Percentiles rank a stretch among this genome's conserved stretches.
These are phyloP conservation scores for Calonectria fujianensis DNA, from an alignment of 2,329 filamentous ascomycete species.

Conservation along the genomic window DNA sequence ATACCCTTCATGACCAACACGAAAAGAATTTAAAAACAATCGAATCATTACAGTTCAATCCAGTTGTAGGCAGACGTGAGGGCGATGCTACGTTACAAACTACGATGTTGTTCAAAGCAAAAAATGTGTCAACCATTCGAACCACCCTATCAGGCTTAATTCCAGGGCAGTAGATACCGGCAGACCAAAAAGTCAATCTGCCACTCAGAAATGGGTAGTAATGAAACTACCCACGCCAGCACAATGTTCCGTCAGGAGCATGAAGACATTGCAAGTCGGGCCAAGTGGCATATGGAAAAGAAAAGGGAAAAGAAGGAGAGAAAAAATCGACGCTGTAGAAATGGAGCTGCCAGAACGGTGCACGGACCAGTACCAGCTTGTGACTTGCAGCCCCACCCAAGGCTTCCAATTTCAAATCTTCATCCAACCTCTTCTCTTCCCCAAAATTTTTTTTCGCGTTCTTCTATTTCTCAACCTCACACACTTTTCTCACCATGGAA, in stretches of 20 bases:
- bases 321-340: constrained; percentile 49
- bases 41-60: constrained; percentile 6
- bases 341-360: constrained; percentile 32
- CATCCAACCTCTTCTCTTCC: constrained; percentile 25
- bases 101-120: constrained; percentile 3
- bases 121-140: constrained; percentile 87
- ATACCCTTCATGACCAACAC: constrained; percentile 51
- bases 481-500: constrained; percentile 75
- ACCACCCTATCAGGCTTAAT: constrained; percentile 85
- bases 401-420: constrained; percentile 48
- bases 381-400: constrained; percentile 49
- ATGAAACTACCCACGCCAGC: constrained; percentile 71
- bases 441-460: constrained; percentile 34
- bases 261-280: constrained; percentile 56
- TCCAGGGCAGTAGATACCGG: constrained; percentile 94
- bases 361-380: constrained; percentile 51
- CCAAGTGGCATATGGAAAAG: constrained; percentile 56
- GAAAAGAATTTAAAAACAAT: constrained; percentile 20
- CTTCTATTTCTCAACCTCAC: constrained; percentile 33
- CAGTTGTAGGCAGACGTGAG: not conserved
- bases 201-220: constrained; percentile 72
- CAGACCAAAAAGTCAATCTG: constrained; percentile 76
- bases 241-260: constrained; percentile 53
- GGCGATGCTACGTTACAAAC: not conserved
- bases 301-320: constrained; percentile 42